Conservation (phyloP, 768 basidiomycete species). For the Kwoniella dendrophila region DNA sequence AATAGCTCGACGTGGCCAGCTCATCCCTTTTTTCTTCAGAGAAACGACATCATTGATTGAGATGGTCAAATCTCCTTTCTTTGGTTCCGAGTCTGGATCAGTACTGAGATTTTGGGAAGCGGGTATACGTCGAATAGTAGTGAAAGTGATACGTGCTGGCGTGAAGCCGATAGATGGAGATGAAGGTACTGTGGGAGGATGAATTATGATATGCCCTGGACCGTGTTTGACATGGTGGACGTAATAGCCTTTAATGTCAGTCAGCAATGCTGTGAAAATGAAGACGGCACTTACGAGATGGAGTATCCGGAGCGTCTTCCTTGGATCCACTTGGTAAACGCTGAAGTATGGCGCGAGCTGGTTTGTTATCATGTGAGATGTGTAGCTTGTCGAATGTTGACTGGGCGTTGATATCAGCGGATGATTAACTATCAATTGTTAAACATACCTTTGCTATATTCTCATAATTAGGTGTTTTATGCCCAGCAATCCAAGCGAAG, state of each 20-base stretch:
- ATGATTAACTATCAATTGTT: not conserved
- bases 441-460: slow-evolving; percentile 24
- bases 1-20: slow-evolving; percentile 4
- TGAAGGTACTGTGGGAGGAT: slow-evolving; percentile 20
- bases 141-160: slow-evolving; percentile 27
- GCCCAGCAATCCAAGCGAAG: slow-evolving; percentile 30
- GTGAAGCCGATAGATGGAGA: slow-evolving; percentile 5
- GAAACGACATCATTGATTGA: slow-evolving; percentile 33
- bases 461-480: slow-evolving; percentile 21
- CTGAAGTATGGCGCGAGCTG: slow-evolving; percentile 15
- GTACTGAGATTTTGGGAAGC: not conserved
- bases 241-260: slow-evolving; percentile 28
- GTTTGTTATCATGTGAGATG: slow-evolving; percentile 17
- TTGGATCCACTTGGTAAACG: slow-evolving; percentile 12
- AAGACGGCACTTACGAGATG: slow-evolving; percentile 22
- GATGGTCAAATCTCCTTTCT: slow-evolving; percentile 16
- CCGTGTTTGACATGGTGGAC: slow-evolving; percentile 31
- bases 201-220: slow-evolving; percentile 34
- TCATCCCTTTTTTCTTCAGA: slow-evolving; percentile 29
- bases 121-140: slow-evolving; percentile 23
- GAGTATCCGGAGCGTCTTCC: slow-evolving; percentile 1
- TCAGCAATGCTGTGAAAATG: not conserved
- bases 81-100: not conserved
- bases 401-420: not conserved
- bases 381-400: slow-evolving; percentile 20